Percentiles rank a stretch among this genome's conserved stretches.
phyloP scores from a whole-genome alignment of 768 basidiomycete genomes.

The Dacryopinax primogenitus region DNA sequence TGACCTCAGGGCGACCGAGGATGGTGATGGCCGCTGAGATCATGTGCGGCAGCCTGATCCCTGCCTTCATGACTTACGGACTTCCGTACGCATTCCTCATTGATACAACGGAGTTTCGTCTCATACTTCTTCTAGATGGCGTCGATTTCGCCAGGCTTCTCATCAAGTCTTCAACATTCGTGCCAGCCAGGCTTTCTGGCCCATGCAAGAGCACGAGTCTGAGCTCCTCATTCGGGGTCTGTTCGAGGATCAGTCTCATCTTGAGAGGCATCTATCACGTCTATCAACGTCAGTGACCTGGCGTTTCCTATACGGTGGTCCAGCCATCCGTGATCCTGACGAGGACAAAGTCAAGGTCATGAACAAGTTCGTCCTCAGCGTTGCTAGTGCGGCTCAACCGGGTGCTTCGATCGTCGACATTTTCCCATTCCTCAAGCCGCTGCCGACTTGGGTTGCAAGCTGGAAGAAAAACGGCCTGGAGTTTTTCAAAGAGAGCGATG shows the following conservation, averaged over 20 bases:
- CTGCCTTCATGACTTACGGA: constrained; percentile 5
- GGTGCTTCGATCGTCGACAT: constrained; percentile 5
- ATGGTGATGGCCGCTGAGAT: constrained; percentile 9
- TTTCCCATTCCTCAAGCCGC: neutral
- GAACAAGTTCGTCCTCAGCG: constrained; percentile 3
- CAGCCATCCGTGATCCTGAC: neutral
- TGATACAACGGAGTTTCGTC: neutral
- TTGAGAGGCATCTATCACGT: constrained; percentile 3
- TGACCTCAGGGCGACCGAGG: neutral
- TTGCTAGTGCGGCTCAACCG: neutral
- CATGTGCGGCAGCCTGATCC: constrained; percentile 4
- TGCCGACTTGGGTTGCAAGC: neutral
- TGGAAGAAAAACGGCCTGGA: neutral
- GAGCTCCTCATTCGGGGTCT: neutral
- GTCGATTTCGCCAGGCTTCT: neutral
- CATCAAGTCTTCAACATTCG: constrained; percentile 4
- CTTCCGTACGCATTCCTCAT: neutral
- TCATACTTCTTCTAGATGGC: neutral
- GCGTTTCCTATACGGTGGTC: constrained; percentile 4
- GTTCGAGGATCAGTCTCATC: neutral
- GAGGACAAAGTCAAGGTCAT: constrained; percentile 2
- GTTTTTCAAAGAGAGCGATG: neutral
- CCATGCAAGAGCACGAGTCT: constrained; percentile 7
- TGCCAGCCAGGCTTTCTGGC: constrained; percentile 6
- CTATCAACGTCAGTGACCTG: neutral